phyloP scores from a whole-genome alignment of 1,139 yeast genomes.

The Pichia sp. region DNA sequence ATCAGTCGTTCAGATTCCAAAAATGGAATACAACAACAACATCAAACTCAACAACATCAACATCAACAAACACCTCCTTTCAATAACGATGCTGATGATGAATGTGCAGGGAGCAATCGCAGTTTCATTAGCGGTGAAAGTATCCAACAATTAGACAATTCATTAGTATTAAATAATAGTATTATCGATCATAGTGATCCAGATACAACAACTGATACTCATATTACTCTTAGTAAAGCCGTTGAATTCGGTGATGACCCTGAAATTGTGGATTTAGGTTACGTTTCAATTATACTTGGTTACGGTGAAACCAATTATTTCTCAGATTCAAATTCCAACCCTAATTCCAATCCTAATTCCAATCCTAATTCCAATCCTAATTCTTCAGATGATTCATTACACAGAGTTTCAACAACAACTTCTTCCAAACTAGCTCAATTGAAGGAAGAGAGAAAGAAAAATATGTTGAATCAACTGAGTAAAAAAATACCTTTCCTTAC shows the following conservation, averaged over 20 bases:
- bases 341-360: background rate
- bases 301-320: conserved; percentile 27
- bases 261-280: conserved; percentile 15
- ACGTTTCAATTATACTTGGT: conserved; percentile 24
- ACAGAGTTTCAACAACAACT: background rate
- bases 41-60: conserved; percentile 1
- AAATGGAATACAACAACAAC: too few relatives aligned
- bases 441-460: conserved; percentile 2
- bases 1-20: conserved; percentile 1
- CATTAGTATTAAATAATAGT: background rate
- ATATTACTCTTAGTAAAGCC: background rate
- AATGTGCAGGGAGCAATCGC: background rate
- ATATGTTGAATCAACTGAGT: conserved; percentile 1
- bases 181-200: too few relatives aligned
- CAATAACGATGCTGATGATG: background rate
- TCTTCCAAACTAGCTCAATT: background rate
- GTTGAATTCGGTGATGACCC: conserved; percentile 1
- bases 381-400: too few relatives aligned
- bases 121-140: background rate
- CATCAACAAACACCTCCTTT: background rate
- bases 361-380: too few relatives aligned
- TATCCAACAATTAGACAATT: background rate
- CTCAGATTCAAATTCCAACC: conserved; percentile 5
- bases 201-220: background rate
- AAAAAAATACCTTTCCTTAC: background rate